Conservation (phyloP, 1,284 basidiomycete species). For the Pyrrhoderma noxium region DNA sequence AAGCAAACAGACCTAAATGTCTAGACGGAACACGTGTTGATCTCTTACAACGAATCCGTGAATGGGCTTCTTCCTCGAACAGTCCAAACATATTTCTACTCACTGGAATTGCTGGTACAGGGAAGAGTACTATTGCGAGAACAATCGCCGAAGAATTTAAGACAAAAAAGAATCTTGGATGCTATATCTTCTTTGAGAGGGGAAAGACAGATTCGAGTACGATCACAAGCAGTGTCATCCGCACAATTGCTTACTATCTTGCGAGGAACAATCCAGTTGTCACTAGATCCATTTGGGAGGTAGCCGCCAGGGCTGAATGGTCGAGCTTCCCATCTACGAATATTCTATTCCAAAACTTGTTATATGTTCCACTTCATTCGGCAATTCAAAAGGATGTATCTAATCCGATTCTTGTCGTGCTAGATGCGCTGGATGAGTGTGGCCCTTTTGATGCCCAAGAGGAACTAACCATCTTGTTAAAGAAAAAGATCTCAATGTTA, state of each 20-base stretch:
- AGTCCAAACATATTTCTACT: conserved; percentile 10
- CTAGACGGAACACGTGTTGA: conserved; percentile 8
- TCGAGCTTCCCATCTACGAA: too few species aligned
- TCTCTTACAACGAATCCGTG: neutral
- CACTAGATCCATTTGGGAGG: neutral
- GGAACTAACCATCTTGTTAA: conserved; percentile 2
- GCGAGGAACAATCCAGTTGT: neutral
- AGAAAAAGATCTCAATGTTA: conserved; percentile 18
- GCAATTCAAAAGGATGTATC: too few species aligned
- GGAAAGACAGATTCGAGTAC: conserved; percentile 15
- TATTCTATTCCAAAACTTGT: neutral
- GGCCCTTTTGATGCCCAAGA: neutral
- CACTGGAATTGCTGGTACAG: conserved; percentile 28
- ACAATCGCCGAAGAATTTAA: conserved; percentile 3
- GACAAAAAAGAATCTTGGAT: neutral
- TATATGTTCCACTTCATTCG: neutral
- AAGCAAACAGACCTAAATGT: neutral
- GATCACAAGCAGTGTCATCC: conserved; percentile 16
- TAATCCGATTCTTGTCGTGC: conserved; percentile 1
- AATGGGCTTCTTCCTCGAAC: neutral
- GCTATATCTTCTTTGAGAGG: conserved; percentile 20
- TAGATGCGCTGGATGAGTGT: conserved; percentile 9
- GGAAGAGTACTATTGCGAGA: conserved; percentile 22
- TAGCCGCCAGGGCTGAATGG: neutral
- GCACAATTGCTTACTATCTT: conserved; percentile 21